Base-by-base conservation (phyloP, 1,139 yeast genomes). In the Sugiyamaella sp. region DNA sequence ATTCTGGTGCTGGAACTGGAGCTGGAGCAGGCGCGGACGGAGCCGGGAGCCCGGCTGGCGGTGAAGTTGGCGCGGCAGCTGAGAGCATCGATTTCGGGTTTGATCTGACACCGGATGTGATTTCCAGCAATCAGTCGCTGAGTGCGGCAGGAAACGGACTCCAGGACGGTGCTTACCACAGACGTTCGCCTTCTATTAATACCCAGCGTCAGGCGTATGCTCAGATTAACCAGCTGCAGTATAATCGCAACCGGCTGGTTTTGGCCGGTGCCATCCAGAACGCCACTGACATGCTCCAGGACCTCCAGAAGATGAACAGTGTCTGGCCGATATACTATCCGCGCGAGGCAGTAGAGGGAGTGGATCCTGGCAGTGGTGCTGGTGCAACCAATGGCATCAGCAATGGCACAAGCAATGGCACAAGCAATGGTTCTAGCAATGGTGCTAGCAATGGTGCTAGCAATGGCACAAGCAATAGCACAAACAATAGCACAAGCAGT, bases 301-400 rank as follows among this genome's bases (percentile, higher is more conserved):
- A 84, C 29, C 71, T 88, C 27, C 76, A 78, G 43, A 69, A 67
- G 2, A 86, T 84, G 60, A 86, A 86, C 63, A 73, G 71, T 45
- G 71, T 73, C 37, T 72, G 89, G 56, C 89, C 90, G 0, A 78
- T 86, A 2, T 84, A 80, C 62, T 87, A 84, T 63, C 95, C 95
- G 0, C 52, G 60, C 2, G 52, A 72, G 81, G 0, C 71, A 68
- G 46, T 71, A 8, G 37, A 32, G 14, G 48, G 46, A 8, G 37
- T 22, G 14, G 48, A 42, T 22, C 27, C 43, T 47, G 20, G 44
- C 29, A 19, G 17, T 33, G 19, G 25, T 27, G 19, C n/a, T 21
- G 55, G 45, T 27, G 54, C 50, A 16, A 50, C 50, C 4, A 46
- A 42, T 24, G 12, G 16, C 19, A 29, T 12, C n/a, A 14, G 21